A percentile compares a stretch with the other conserved stretches of the same genome.
Evolutionary conservation across 306 rosid species (phyloP).

Genomic region (Purshia tridentata): DNA sequence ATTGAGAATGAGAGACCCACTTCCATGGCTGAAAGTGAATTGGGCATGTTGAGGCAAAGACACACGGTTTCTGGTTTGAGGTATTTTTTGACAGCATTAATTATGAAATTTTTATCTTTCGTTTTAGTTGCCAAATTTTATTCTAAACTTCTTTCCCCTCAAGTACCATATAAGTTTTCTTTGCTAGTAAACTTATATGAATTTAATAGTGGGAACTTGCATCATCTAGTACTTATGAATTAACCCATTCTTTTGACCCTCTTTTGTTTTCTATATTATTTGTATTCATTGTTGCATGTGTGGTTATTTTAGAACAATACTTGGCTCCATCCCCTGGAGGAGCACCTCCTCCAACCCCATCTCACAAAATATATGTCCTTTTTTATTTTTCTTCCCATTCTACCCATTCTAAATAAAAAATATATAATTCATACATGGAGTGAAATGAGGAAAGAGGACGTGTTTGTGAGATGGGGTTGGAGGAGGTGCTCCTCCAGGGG

Average conservation of each 20-base stretch:
- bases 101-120: constrained; percentile 1
- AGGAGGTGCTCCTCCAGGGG: no score
- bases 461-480: no score
- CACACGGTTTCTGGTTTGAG: constrained; percentile 93
- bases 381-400: no score
- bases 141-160: background rate
- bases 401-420: no score
- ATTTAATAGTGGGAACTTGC: background rate
- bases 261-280: background rate
- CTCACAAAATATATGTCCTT: no score
- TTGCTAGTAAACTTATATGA: background rate
- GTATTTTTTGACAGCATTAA: constrained; percentile 39
- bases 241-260: background rate
- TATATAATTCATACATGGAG: no score
- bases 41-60: constrained; percentile 83
- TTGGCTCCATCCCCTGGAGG: no score
- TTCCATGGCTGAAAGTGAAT: constrained; percentile 84
- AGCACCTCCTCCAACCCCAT: no score
- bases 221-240: background rate
- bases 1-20: constrained; percentile 55
- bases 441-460: no score
- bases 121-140: background rate
- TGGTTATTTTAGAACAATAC: no score
- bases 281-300: background rate
- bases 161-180: background rate